phyloP scores from a whole-genome alignment of 495 filamentous ascomycete genomes.

The Aspergillus egyptiacus region DNA sequence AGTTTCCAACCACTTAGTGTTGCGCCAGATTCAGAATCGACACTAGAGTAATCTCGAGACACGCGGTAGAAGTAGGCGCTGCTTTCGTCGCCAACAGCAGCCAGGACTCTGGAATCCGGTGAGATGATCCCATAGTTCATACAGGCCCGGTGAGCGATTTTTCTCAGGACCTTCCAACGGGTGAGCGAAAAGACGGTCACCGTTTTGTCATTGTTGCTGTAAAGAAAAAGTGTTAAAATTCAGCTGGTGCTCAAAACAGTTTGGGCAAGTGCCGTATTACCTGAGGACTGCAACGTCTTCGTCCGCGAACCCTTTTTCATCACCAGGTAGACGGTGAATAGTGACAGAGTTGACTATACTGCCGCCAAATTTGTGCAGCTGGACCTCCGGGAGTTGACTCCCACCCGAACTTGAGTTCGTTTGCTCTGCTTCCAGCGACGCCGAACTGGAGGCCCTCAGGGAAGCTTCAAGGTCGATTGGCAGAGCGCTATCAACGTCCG shows the following conservation, averaged over 20 bases:
- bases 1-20: constrained; percentile 38
- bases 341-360: constrained; percentile 68
- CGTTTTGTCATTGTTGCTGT: constrained; percentile 82
- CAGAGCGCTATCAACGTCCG: constrained; percentile 57
- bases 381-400: constrained; percentile 39
- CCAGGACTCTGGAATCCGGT: constrained; percentile 72
- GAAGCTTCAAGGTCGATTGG: constrained; percentile 49
- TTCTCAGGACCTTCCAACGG: constrained; percentile 53
- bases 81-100: constrained; percentile 80
- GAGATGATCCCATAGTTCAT: constrained; percentile 93
- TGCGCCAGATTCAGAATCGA: constrained; percentile 40
- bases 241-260: constrained; percentile 1
- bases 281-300: constrained; percentile 63
- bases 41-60: constrained; percentile 32
- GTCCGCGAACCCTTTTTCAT: constrained; percentile 40
- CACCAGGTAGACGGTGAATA: constrained; percentile 53
- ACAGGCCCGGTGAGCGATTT: constrained; percentile 64
- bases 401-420: constrained; percentile 29
- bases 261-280: constrained; percentile 24
- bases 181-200: constrained; percentile 73
- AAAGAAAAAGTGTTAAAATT: too few species aligned
- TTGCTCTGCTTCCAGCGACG: constrained; percentile 20
- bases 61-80: constrained; percentile 73
- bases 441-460: constrained; percentile 24
- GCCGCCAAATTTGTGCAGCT: constrained; percentile 48